Evolutionary conservation across 495 filamentous ascomycete species (phyloP).

Genomic region (Aspergillus sclerotioniger): DNA sequence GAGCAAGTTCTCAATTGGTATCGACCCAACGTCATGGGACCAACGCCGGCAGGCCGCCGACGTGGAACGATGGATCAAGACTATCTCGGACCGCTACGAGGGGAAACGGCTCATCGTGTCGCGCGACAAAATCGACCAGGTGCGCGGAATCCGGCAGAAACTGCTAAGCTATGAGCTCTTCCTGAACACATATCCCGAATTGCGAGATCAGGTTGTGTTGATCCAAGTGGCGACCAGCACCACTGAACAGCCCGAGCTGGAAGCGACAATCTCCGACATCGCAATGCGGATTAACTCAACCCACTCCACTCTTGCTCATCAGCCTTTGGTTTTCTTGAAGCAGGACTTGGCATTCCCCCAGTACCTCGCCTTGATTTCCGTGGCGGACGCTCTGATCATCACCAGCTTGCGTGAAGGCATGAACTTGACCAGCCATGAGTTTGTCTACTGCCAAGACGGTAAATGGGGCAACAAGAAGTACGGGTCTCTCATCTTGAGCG

Average conservation of each 20-base stretch:
- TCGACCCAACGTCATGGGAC: constrained; percentile 75
- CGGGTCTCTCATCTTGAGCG: constrained; percentile 83
- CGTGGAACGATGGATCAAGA: constrained; percentile 72
- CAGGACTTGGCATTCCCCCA: constrained; percentile 89
- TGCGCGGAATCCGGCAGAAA: constrained; percentile 88
- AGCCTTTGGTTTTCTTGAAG: constrained; percentile 90
- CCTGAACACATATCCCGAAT: constrained; percentile 87
- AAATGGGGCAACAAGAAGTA: constrained; percentile 68
- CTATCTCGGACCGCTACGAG: constrained; percentile 73
- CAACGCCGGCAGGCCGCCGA: constrained; percentile 68
- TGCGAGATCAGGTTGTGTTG: constrained; percentile 79
- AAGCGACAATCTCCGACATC: constrained; percentile 85
- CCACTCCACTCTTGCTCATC: constrained; percentile 82
- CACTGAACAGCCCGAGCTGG: constrained; percentile 79
- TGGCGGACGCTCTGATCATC: constrained; percentile 89
- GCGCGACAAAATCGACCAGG: constrained; percentile 87
- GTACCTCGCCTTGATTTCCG: constrained; percentile 82
- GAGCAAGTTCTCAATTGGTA: constrained; percentile 63
- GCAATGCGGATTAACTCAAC: constrained; percentile 87
- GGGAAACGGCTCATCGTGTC: constrained; percentile 89
- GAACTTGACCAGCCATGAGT: constrained; percentile 93
- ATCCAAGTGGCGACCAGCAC: constrained; percentile 92
- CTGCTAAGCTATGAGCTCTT: constrained; percentile 90
- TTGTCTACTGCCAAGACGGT: constrained; percentile 90
- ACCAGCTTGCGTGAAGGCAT: constrained; percentile 92